Evolutionary conservation across 2,329 filamentous ascomycete species (phyloP), one percentile per base, ranked within the genome.

Genomic region (Neocucurbitaria cava): DNA sequence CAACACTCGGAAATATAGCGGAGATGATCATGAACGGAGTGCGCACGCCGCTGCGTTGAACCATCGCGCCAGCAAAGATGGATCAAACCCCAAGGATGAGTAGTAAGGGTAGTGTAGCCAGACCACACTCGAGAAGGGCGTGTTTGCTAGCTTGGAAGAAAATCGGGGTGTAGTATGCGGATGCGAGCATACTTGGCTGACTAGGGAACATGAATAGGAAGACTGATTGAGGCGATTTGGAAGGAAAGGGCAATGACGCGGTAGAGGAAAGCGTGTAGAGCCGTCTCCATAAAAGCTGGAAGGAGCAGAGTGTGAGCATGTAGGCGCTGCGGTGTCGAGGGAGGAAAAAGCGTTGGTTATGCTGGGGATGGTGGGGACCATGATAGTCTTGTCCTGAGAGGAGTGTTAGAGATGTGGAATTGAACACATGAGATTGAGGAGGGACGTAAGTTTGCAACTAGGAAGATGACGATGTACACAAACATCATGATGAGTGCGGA

Each of bases 11-110:
- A 6, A 35, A 15, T 3, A 35, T 51, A 0, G 66, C 51, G 3
- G 65, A 70, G 7, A 62, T 52, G 39, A 76, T 70, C 59, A 79
- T 70, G 59, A 78, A 77, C 3, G 77, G 77, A 0, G 75, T 75
- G 54, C 77, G 77, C 61, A 78, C 79, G 26, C 78, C 78, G 6
- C 77, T 23, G 1, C 56, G 52, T 9, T 72, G 72, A 38, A 78
- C 68, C 21, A 70, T 15, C 7, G 58, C 68, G 17, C 76, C 77
- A 8, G 58, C 54, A 5, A 63, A 11, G 10, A 70, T 57, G 2
- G 56, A 52, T 3, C 48, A 52, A 13, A 65, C 21, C 6, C 63
- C 52, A 10, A 59, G 35, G 2, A 44, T 30, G 0, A 67, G 28
- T 7, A 67, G 51, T 15, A 52, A 42, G 2, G 65, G 61, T 2